These are phyloP conservation scores for Gossypium bickii DNA, from an alignment of 345 rosid species.

Conservation along the genomic window DNA sequence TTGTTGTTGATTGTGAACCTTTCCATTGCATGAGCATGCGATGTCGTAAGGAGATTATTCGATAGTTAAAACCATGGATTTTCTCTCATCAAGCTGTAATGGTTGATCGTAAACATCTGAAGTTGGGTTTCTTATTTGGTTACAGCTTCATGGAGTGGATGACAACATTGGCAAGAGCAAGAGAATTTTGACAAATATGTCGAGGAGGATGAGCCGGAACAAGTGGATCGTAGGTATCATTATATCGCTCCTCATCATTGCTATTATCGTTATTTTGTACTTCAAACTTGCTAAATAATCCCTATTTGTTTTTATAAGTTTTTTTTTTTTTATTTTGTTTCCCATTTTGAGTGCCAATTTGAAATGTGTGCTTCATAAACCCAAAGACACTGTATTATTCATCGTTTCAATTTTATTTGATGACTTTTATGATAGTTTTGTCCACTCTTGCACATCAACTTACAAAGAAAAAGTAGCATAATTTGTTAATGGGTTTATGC, in stretches of 20 bases:
- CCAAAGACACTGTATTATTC: not conserved
- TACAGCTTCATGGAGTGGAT: conserved; percentile 89
- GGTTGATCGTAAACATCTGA: not conserved
- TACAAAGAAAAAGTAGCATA: too few relatives aligned
- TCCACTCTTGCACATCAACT: too few relatives aligned
- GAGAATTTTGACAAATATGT: conserved; percentile 63
- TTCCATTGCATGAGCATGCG: not conserved
- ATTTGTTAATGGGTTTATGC: not conserved
- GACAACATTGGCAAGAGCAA: conserved; percentile 84
- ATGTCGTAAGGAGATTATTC: not conserved
- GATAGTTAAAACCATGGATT: not conserved
- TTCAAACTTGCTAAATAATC: conserved; percentile 60
- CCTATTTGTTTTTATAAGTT: not conserved
- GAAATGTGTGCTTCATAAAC: not conserved
- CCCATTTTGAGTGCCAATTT: conserved; percentile 3
- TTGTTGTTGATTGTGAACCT: not conserved
- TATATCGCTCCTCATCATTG: conserved; percentile 49
- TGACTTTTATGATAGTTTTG: not conserved
- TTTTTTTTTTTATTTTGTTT: conserved; percentile 6
- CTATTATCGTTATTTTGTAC: conserved; percentile 56
- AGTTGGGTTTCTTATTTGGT: conserved; percentile 1
- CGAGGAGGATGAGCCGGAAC: conserved; percentile 85
- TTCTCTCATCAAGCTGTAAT: too few relatives aligned
- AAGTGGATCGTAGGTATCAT: conserved; percentile 72
- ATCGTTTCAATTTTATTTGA: not conserved